Evolutionary conservation across 2,329 filamentous ascomycete species (phyloP).

Genomic region (Penicillium hordei): DNA sequence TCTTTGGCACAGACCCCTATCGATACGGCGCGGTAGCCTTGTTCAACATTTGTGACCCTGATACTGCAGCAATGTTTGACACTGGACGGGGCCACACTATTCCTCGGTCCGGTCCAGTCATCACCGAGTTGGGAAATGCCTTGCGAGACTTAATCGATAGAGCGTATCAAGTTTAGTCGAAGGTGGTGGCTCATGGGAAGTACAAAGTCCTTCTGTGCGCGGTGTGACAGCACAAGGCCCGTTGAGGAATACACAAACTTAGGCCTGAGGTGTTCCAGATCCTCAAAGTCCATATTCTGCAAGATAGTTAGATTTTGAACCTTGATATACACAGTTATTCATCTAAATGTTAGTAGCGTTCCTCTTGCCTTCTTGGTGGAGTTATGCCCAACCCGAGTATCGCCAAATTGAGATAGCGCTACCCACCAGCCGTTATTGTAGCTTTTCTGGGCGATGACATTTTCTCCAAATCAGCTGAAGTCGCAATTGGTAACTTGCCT

Average conservation of each 20-base stretch:
- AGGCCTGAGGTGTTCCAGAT: neutral
- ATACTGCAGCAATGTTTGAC: slow-evolving; percentile 62
- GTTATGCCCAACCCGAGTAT: neutral
- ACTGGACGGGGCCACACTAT: slow-evolving; percentile 65
- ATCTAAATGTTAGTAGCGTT: neutral
- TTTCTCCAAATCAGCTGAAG: neutral
- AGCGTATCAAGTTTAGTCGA: neutral
- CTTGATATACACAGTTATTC: neutral
- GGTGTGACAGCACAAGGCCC: neutral
- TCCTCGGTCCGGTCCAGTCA: slow-evolving; percentile 43
- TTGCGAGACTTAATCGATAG: slow-evolving; percentile 18
- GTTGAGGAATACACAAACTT: neutral
- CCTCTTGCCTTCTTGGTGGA: neutral
- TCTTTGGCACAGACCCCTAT: slow-evolving; percentile 52
- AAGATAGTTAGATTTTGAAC: neutral
- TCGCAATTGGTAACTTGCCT: neutral
- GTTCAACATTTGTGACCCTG: slow-evolving; percentile 62
- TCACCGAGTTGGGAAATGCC: slow-evolving; percentile 20
- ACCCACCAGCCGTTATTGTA: neutral
- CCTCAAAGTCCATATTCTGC: neutral
- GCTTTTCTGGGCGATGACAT: neutral
- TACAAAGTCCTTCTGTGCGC: neutral
- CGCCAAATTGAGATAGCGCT: neutral
- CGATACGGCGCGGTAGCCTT: slow-evolving; percentile 61
- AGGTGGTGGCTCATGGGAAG: neutral